Evolutionary conservation across 441 rosid species (phyloP).

Genomic region (Viola pubescens): DNA sequence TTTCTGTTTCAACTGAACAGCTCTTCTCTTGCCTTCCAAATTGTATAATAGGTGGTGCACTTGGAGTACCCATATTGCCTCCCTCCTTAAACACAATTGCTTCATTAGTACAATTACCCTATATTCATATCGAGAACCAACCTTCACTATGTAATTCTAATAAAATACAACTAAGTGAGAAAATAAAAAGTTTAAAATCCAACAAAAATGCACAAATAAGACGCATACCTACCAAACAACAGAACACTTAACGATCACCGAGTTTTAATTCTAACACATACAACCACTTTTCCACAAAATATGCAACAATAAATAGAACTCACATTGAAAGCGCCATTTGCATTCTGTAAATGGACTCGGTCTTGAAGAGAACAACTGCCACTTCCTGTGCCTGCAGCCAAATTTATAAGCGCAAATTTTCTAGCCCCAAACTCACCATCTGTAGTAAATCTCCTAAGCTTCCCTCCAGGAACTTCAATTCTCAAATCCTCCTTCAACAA

Average conservation of each 20-base stretch:
- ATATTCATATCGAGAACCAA: slow-evolving; percentile 16
- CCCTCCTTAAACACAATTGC: slow-evolving; percentile 23
- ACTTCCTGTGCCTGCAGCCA: slow-evolving; percentile 28
- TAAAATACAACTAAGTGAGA: not conserved
- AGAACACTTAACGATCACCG: too few species aligned
- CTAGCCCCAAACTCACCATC: slow-evolving; percentile 40
- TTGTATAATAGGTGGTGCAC: slow-evolving; percentile 83
- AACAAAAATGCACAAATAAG: not conserved
- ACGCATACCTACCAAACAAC: too few species aligned
- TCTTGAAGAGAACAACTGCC: slow-evolving; percentile 35
- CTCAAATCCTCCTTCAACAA: slow-evolving; percentile 49
- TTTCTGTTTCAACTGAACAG: slow-evolving; percentile 34
- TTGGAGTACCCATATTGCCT: slow-evolving; percentile 72
- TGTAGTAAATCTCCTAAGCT: slow-evolving; percentile 42
- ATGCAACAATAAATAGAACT: not conserved
- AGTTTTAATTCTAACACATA: too few species aligned
- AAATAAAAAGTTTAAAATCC: not conserved
- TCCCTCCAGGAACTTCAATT: slow-evolving; percentile 49
- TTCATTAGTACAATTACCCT: slow-evolving; percentile 35
- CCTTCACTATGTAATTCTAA: slow-evolving; percentile 4
- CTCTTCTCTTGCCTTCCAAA: slow-evolving; percentile 37
- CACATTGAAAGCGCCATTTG: slow-evolving; percentile 23
- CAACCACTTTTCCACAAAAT: too few species aligned
- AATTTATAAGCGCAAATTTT: slow-evolving; percentile 20
- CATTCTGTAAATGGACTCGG: slow-evolving; percentile 39